Evolutionary conservation across 78 protist species (phyloP).

Genomic region (Dictyostelium brefeldianum): DNA sequence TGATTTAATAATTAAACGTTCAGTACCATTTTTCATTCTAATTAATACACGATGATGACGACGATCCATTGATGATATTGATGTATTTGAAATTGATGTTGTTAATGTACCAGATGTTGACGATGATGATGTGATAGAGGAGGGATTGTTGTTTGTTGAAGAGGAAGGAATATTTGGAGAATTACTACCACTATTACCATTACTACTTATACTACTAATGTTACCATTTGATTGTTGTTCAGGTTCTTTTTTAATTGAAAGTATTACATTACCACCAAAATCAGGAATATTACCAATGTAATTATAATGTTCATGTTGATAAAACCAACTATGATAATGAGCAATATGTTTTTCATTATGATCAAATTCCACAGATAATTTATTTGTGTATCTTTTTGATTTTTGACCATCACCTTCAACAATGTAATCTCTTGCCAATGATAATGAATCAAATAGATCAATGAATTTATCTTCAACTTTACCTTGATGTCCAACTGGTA

Average conservation of each 20-base stretch:
- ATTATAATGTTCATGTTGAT: conserved; percentile 57
- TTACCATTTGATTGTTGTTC: not conserved
- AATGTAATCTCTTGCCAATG: conserved; percentile 4
- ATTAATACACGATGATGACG: conserved; percentile 44
- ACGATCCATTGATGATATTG: not conserved
- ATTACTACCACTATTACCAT: not conserved
- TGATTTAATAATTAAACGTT: conserved; percentile 23
- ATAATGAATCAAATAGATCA: conserved; percentile 1
- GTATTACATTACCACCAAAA: conserved; percentile 58
- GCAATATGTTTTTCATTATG: conserved; percentile 61
- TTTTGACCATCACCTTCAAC: conserved; percentile 39
- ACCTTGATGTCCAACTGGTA: conserved; percentile 50
- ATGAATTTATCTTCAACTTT: conserved; percentile 23
- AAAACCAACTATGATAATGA: conserved; percentile 24
- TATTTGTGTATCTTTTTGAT: conserved; percentile 30
- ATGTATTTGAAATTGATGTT: not conserved
- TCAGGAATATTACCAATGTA: not conserved
- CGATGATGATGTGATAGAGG: not conserved
- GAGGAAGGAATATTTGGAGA: not conserved
- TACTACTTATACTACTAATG: not conserved
- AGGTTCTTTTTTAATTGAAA: conserved; percentile 36
- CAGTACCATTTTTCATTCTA: conserved; percentile 29
- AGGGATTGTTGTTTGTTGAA: not conserved
- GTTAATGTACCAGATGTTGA: not conserved
- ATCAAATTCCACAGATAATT: conserved; percentile 29